Percentiles rank a stretch among this genome's conserved stretches.
phyloP scores from a whole-genome alignment of 495 filamentous ascomycete genomes.

The Bombardia bombarda region DNA sequence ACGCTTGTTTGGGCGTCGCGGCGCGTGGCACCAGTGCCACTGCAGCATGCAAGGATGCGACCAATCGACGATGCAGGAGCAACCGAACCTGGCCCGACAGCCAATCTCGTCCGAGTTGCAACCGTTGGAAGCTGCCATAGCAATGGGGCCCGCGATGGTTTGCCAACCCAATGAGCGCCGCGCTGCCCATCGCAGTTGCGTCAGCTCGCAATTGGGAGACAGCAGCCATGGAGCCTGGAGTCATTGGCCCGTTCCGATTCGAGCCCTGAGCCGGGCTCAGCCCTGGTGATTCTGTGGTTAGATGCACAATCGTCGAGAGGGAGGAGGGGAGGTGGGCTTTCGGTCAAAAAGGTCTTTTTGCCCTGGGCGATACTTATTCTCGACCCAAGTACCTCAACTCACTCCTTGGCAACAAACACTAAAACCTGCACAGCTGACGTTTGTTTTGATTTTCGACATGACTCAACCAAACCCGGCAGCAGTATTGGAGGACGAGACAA shows the following conservation, averaged over 20 bases:
- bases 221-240: background rate
- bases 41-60: background rate
- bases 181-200: conserved; percentile 12
- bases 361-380: background rate
- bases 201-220: conserved; percentile 12
- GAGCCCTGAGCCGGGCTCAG: no score
- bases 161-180: conserved; percentile 5
- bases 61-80: background rate
- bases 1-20: no score
- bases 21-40: no score
- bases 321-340: no score
- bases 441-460: no score
- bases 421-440: no score
- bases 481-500: conserved; percentile 4
- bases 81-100: background rate
- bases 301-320: no score
- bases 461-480: conserved; percentile 3
- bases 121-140: conserved; percentile 1
- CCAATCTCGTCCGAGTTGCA: conserved; percentile 6
- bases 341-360: no score
- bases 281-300: no score
- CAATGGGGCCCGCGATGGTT: background rate
- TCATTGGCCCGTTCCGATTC: no score
- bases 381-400: background rate
- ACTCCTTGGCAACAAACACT: background rate